A percentile compares a stretch with the other conserved stretches of the same genome.
Evolutionary conservation across 106 monocot species (phyloP).

Genomic region (Allium fistulosum): DNA sequence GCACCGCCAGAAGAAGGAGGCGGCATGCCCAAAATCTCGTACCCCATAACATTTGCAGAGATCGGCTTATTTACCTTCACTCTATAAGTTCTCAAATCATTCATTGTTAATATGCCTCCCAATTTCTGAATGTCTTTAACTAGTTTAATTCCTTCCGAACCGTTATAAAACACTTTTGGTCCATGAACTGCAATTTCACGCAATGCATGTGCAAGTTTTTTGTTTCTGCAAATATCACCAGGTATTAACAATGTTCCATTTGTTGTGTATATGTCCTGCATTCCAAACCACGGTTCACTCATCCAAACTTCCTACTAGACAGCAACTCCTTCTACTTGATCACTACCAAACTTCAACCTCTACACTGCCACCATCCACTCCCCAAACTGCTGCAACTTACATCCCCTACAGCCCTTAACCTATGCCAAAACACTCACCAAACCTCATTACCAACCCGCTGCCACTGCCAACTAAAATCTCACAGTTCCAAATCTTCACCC

Average conservation of each 20-base stretch:
- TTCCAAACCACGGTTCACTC: too few species aligned
- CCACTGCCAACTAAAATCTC: too few species aligned
- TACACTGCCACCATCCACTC: too few species aligned
- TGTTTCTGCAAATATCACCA: conserved; percentile 55
- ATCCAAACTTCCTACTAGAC: too few species aligned
- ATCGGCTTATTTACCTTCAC: conserved; percentile 65
- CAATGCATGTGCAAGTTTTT: conserved; percentile 51
- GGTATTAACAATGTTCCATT: conserved; percentile 48
- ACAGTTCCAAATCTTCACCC: too few species aligned
- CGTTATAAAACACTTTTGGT: conserved; percentile 57
- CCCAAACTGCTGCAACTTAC: too few species aligned
- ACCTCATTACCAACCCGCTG: too few species aligned
- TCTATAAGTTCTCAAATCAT: conserved; percentile 60
- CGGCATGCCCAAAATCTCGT: conserved; percentile 69
- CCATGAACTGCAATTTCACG: conserved; percentile 42
- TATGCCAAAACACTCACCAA: too few species aligned
- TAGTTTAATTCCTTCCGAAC: conserved; percentile 47
- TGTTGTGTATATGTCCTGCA: conserved; percentile 38
- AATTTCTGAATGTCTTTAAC: conserved; percentile 44
- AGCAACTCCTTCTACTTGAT: too few species aligned
- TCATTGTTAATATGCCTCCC: conserved; percentile 71
- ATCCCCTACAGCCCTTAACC: too few species aligned
- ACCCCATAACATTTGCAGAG: conserved; percentile 51
- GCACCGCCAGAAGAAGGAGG: conserved; percentile 86
- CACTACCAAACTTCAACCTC: too few species aligned